These are phyloP conservation scores for Hymenoscyphus scutula DNA, from an alignment of 2,329 filamentous ascomycete genomes.

Conservation along the genomic window DNA sequence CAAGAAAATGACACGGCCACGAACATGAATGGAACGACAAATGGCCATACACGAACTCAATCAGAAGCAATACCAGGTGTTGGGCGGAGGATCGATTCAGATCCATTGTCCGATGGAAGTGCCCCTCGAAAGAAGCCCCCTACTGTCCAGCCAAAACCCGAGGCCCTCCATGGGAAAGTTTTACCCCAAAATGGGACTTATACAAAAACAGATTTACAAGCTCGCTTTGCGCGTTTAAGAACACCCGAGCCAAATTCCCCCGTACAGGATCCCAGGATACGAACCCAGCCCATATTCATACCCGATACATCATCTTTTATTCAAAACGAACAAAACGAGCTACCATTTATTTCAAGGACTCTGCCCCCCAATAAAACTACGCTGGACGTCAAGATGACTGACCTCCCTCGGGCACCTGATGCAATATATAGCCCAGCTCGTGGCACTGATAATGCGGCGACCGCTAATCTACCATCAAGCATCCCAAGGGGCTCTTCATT, in stretches of 20 bases:
- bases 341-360: constrained; percentile 30
- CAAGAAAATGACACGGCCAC: constrained; percentile 11
- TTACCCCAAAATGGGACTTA: constrained; percentile 41
- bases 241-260: constrained; percentile 38
- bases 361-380: constrained; percentile 22
- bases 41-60: constrained; percentile 21
- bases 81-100: neutral
- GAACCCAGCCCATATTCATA: constrained; percentile 47
- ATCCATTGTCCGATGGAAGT: constrained; percentile 40
- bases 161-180: constrained; percentile 61
- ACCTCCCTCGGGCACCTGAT: constrained; percentile 37
- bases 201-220: constrained; percentile 49
- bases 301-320: constrained; percentile 33
- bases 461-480: constrained; percentile 29
- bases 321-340: constrained; percentile 33
- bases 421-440: constrained; percentile 38
- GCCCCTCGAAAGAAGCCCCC: constrained; percentile 36
- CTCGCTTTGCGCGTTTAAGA: constrained; percentile 58
- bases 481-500: constrained; percentile 30
- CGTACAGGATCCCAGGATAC: constrained; percentile 52
- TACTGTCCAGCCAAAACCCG: constrained; percentile 63
- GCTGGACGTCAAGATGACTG: constrained; percentile 29
- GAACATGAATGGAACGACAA: constrained; percentile 2
- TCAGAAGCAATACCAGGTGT: constrained; percentile 12
- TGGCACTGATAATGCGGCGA: constrained; percentile 28